These are phyloP conservation scores for Capniomyces stellatus DNA, from an alignment of 371 early-diverging fungal species.

Conservation along the genomic window DNA sequence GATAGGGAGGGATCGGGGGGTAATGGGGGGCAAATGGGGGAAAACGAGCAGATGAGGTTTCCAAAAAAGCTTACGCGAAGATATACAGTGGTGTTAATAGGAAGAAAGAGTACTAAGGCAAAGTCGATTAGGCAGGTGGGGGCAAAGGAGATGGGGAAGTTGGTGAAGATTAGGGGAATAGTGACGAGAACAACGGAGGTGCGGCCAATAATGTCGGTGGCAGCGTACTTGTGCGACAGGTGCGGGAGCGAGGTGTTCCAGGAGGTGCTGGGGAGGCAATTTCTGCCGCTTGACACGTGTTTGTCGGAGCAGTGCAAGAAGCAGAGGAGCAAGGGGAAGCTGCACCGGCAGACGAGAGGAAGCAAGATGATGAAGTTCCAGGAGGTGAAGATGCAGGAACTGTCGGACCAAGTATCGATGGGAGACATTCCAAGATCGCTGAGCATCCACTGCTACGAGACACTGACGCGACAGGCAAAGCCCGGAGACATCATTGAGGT, in stretches of 20 bases:
- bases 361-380: slow-evolving; percentile 90
- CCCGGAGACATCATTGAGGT: slow-evolving; percentile 88
- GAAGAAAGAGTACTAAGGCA: slow-evolving; percentile 37
- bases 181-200: slow-evolving; percentile 95
- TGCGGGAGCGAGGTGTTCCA: slow-evolving; percentile 98
- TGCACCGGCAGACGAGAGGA: slow-evolving; percentile 88
- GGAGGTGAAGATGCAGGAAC: slow-evolving; percentile 87
- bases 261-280: slow-evolving; percentile 67
- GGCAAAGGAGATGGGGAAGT: slow-evolving; percentile 64
- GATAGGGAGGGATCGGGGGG: background rate
- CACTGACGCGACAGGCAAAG: slow-evolving; percentile 56
- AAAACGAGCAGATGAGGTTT: slow-evolving; percentile 28
- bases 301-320: slow-evolving; percentile 64
- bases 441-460: slow-evolving; percentile 77
- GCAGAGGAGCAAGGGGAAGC: slow-evolving; percentile 69
- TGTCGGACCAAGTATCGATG: slow-evolving; percentile 94
- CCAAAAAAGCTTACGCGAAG: slow-evolving; percentile 70
- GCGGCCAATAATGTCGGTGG: slow-evolving; percentile 82
- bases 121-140: slow-evolving; percentile 79
- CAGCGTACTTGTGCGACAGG: slow-evolving; percentile 88
- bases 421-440: slow-evolving; percentile 96
- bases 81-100: slow-evolving; percentile 69
- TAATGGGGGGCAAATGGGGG: slow-evolving; percentile 24
- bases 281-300: slow-evolving; percentile 83
- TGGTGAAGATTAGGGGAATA: slow-evolving; percentile 86